Base-by-base conservation (phyloP, 768 basidiomycete species). In the Auricularia sp. region DNA sequence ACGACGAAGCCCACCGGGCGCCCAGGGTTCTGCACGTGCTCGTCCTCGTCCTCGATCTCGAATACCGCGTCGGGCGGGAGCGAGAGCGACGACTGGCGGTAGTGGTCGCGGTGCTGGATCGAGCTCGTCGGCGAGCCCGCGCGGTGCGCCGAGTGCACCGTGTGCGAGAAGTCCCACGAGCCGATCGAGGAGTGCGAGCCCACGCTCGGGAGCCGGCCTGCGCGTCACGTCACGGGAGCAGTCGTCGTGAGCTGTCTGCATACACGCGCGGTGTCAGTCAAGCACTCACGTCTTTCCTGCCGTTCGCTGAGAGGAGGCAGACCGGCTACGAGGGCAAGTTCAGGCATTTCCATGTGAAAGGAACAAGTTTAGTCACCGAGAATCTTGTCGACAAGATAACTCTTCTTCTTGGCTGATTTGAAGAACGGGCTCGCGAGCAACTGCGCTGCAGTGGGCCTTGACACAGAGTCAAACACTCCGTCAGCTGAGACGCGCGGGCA, bases 381-480 rank as follows among this genome's bases (percentile, higher is more conserved):
- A 66, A 97, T 86, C 21, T 87, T 80, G 63, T 83, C 82, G 35
- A 93, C 87, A 18, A 98, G 82, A 75, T 87, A 89, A 3, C 81
- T 79, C 71, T 87, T 87, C 77, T 87, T 90, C 78, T 90, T 93
- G 3, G 91, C 84, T 34, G 74, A 75, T 72, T 81, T 89, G 77
- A 98, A 91, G 73, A 95, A 93, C 1, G 84, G 79, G 11, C 84
- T 86, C 65, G 87, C 83, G 3, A 95, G 78, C n/a, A 97, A 78
- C 66, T 90, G 81, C 61, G 80, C 82, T 3, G 94, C 88, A 2
- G 87, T 86, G 35, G 93, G 93, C 23, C 91, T 91, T 66, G 10
- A 23, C 0, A 14, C 35, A 61, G 18, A 63, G 21, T 42, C 23
- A 12, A 23, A 12, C 29, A 29, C 3, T 43, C 43, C n/a, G 14